Percentiles rank a stretch among this genome's conserved stretches.
phyloP scores from a whole-genome alignment of 768 basidiomycete genomes.

The Cubamyces sp. region DNA sequence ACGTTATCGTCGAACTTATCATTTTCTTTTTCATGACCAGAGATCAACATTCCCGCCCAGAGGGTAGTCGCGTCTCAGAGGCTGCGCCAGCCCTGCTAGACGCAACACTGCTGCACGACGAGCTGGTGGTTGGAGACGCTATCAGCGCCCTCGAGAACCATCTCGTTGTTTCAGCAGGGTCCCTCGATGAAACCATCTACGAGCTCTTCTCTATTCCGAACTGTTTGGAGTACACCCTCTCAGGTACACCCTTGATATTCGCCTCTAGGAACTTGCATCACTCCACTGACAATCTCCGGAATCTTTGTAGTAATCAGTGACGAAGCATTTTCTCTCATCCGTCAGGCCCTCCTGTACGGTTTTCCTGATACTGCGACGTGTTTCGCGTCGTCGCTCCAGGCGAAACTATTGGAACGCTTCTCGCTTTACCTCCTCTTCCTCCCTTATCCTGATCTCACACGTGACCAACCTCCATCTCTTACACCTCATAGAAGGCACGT shows the following conservation, averaged over 20 bases:
- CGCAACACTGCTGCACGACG: background rate
- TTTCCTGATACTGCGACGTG: constrained; percentile 4
- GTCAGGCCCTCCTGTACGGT: background rate
- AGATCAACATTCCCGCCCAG: background rate
- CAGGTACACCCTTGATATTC: constrained; percentile 4
- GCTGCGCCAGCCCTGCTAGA: background rate
- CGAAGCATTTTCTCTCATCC: background rate
- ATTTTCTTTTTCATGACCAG: no score
- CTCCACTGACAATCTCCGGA: background rate
- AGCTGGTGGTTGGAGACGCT: background rate
- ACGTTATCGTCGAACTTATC: background rate
- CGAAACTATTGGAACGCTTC: constrained; percentile 5
- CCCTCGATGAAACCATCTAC: background rate
- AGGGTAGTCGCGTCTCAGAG: background rate
- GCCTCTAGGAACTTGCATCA: background rate
- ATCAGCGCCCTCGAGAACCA: constrained; percentile 6
- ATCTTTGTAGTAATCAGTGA: constrained; percentile 3
- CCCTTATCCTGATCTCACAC: constrained; percentile 4
- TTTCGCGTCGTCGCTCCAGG: constrained; percentile 4
- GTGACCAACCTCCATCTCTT: background rate
- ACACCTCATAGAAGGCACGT: background rate
- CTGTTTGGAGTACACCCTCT: constrained; percentile 6
- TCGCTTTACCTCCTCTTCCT: constrained; percentile 18
- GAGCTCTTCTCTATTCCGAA: background rate
- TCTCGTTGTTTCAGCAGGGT: constrained; percentile 5